Conservation (phyloP, 805 yeast species). For the Yamadazyma scolyti region DNA sequence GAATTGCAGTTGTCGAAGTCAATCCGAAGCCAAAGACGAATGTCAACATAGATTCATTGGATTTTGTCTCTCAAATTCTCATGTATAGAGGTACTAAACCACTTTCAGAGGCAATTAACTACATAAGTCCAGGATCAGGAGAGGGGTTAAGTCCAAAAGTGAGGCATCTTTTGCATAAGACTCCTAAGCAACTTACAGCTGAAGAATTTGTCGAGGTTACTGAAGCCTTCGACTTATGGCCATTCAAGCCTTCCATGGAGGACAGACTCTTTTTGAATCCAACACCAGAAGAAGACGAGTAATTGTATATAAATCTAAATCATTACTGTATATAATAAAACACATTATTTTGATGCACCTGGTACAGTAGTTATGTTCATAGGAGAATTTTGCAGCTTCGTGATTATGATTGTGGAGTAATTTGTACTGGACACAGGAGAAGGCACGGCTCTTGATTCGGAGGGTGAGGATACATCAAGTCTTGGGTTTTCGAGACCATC, state of each 20-base stretch:
- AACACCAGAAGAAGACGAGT: constrained; percentile 6
- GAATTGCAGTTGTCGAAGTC: constrained; percentile 57
- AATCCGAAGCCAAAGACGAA: constrained; percentile 32
- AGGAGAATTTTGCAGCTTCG: no score
- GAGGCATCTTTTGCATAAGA: constrained; percentile 34
- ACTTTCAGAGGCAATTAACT: constrained; percentile 43
- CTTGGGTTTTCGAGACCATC: no score
- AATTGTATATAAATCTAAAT: not conserved
- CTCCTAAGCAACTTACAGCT: constrained; percentile 45
- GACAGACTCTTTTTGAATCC: constrained; percentile 15
- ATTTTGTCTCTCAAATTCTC: constrained; percentile 61
- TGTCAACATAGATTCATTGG: constrained; percentile 52
- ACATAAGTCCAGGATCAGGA: constrained; percentile 80
- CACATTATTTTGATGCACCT: no score
- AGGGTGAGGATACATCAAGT: no score
- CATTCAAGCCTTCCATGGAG: constrained; percentile 64
- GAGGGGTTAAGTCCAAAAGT: constrained; percentile 41
- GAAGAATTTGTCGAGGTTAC: constrained; percentile 55
- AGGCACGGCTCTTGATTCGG: no score
- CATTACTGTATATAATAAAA: no score
- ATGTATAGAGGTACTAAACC: constrained; percentile 39
- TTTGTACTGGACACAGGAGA: no score
- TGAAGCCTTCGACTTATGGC: constrained; percentile 65
- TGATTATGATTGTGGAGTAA: no score
- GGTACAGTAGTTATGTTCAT: no score